Evolutionary conservation across 176 grass and related monocot genomes (phyloP).

Genomic region (Oryza meyeriana): DNA sequence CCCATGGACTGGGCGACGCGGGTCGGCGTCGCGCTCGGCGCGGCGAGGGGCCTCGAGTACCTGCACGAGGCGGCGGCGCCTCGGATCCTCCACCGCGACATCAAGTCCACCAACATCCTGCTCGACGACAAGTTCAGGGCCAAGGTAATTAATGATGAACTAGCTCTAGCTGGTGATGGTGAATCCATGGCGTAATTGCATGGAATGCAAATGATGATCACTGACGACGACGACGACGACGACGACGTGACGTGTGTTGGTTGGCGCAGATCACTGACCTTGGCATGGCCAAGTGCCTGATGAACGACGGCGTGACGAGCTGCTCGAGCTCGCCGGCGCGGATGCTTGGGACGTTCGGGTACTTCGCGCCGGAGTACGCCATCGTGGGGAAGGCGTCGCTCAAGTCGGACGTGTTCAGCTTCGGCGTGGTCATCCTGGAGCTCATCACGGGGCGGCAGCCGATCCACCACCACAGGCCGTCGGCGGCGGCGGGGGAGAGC

Average conservation of each 20-base stretch:
- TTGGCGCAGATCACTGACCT: constrained; percentile 79
- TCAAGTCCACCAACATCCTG: constrained; percentile 98
- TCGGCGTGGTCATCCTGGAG: constrained; percentile 91
- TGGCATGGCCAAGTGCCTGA: constrained; percentile 92
- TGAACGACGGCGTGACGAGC: constrained; percentile 82
- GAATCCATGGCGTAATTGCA: too few relatives aligned
- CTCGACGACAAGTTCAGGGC: constrained; percentile 70
- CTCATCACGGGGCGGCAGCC: constrained; percentile 86
- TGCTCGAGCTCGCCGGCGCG: constrained; percentile 85
- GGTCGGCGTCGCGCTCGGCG: constrained; percentile 66
- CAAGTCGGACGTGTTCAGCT: constrained; percentile 98
- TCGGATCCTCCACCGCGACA: constrained; percentile 89
- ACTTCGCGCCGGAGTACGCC: constrained; percentile 97
- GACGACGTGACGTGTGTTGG: too few relatives aligned
- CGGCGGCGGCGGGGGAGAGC: constrained; percentile 69
- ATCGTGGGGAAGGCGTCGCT: constrained; percentile 90
- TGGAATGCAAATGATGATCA: too few relatives aligned
- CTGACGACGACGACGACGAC: too few relatives aligned
- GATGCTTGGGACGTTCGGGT: constrained; percentile 96
- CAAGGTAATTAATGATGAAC: constrained; percentile 48
- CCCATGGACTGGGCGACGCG: constrained; percentile 88
- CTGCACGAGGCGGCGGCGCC: constrained; percentile 94
- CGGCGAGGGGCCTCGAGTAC: constrained; percentile 87
- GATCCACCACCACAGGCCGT: constrained; percentile 52
- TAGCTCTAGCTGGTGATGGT: too few relatives aligned